A percentile compares a stretch with the other conserved stretches of the same genome.
Evolutionary conservation across 225 moss, liverwort and hornwort genomes (phyloP).

Genomic region (Thuidium tamariscinum): DNA sequence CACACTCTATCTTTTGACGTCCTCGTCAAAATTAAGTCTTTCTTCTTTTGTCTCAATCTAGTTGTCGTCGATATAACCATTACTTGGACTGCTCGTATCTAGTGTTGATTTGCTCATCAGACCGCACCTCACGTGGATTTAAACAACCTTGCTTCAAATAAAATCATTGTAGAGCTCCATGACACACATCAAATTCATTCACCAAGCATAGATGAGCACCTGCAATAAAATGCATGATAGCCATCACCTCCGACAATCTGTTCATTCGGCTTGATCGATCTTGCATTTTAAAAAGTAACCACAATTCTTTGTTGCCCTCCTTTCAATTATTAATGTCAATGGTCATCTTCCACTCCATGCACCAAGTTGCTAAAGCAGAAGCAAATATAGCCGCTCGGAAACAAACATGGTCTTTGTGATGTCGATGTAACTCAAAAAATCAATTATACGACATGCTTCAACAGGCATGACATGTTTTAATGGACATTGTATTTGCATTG

Average conservation of each 20-base stretch:
- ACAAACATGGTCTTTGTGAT: neutral
- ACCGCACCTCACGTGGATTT: neutral
- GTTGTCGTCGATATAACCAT: neutral
- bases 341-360: neutral
- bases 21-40: neutral
- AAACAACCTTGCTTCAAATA: neutral
- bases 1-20: no score
- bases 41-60: neutral
- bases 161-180: neutral
- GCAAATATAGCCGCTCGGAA: accelerated
- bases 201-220: neutral
- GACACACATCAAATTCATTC: neutral
- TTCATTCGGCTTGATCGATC: neutral
- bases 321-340: neutral
- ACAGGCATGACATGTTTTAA: no score
- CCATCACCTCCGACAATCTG: neutral
- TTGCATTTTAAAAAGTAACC: neutral
- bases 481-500: no score
- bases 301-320: neutral
- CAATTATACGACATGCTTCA: neutral
- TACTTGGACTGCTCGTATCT: neutral
- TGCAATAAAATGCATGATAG: neutral
- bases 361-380: neutral
- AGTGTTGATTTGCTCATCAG: neutral
- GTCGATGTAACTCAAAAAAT: neutral